A percentile compares a stretch with the other conserved stretches of the same genome.
Conservation (phyloP, 495 filamentous ascomycete species). For the Penicillium steckii region DNA sequence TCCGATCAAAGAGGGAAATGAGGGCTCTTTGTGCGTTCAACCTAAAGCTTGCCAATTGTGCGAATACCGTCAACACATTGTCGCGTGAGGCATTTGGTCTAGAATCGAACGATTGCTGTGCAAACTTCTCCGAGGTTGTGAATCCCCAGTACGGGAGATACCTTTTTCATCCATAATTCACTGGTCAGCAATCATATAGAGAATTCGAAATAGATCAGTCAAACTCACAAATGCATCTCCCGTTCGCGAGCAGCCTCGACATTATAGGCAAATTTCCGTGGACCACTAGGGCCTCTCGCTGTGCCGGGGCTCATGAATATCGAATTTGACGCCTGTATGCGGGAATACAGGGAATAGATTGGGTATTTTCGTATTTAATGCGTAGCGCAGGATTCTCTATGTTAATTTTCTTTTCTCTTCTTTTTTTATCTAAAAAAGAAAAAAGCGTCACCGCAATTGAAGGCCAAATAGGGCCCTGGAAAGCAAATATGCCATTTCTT, state of each 20-base stretch:
- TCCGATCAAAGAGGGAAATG: slow-evolving; percentile 25
- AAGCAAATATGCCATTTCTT: background rate
- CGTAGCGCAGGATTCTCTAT: too few species aligned
- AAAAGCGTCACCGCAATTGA: background rate
- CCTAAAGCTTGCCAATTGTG: slow-evolving; percentile 42
- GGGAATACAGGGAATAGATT: too few species aligned
- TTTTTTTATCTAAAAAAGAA: background rate
- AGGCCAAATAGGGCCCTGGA: background rate
- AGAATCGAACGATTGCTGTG: slow-evolving; percentile 10
- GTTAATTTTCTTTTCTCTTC: too few species aligned
- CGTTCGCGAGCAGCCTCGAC: slow-evolving; percentile 17
- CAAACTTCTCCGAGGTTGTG: slow-evolving; percentile 14
- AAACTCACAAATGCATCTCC: slow-evolving; percentile 20
- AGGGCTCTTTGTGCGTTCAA: slow-evolving; percentile 38
- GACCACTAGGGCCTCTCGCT: slow-evolving; percentile 2
- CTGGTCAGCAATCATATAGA: background rate
- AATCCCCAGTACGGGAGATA: slow-evolving; percentile 21
- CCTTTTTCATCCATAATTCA: background rate
- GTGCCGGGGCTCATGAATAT: background rate
- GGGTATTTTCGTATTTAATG: too few species aligned
- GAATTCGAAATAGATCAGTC: background rate
- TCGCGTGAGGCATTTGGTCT: slow-evolving; percentile 14
- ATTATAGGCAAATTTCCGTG: slow-evolving; percentile 19
- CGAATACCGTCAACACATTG: slow-evolving; percentile 41
- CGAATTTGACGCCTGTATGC: too few species aligned